A percentile compares a stretch with the other conserved stretches of the same genome.
These are phyloP conservation scores for Kingdonia uniflora DNA, from an alignment of 164 flowering plant species.

Conservation along the genomic window DNA sequence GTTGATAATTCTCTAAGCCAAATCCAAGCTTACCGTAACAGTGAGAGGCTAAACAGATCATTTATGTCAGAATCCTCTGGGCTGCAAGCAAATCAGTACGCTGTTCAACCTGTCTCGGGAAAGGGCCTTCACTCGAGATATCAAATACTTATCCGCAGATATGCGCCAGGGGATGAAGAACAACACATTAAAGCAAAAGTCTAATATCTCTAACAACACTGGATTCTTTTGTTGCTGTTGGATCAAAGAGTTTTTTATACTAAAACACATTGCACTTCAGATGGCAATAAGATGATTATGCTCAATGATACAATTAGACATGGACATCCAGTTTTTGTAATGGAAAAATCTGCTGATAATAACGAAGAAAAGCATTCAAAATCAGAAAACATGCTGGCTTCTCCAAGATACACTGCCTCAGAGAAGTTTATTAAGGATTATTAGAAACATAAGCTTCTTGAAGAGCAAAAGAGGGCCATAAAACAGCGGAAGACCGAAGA, in stretches of 20 bases:
- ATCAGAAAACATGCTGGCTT: constrained; percentile 26
- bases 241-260: constrained; percentile 16
- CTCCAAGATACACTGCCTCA: constrained; percentile 66
- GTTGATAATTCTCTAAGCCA: constrained; percentile 24
- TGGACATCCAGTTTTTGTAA: constrained; percentile 9
- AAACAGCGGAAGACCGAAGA: constrained; percentile 65
- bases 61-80: constrained; percentile 9
- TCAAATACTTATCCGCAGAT: too few species aligned
- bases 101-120: constrained; percentile 29
- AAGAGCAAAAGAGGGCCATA: constrained; percentile 46
- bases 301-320: constrained; percentile 6
- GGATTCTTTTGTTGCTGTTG: constrained; percentile 6
- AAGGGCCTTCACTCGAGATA: too few species aligned
- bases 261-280: constrained; percentile 18
- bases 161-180: constrained; percentile 32
- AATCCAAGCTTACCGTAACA: constrained; percentile 22
- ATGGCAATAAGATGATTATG: constrained; percentile 20
- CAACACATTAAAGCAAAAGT: too few species aligned
- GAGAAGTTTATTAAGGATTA: constrained; percentile 84
- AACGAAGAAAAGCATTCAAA: constrained; percentile 33
- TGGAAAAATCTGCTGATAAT: constrained; percentile 22
- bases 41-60: constrained; percentile 9
- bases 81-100: constrained; percentile 23
- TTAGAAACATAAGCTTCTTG: constrained; percentile 46
- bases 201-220: constrained; percentile 5